A percentile compares a stretch with the other conserved stretches of the same genome.
Evolutionary conservation across 257 asterid genomes (phyloP).

Genomic region (Gynochthodes officinalis): DNA sequence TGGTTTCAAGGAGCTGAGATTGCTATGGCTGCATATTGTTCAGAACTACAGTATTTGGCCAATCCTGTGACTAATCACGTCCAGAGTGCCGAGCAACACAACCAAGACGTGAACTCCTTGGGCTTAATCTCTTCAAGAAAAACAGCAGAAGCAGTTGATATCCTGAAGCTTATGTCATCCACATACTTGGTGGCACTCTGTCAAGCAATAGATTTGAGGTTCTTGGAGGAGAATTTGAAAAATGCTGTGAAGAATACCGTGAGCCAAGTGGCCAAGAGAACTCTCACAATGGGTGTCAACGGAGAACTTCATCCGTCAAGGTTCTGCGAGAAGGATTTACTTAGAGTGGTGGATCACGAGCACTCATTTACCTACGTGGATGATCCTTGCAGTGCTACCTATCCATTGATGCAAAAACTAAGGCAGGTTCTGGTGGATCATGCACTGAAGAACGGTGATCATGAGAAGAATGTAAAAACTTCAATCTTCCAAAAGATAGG

Average conservation of each 20-base stretch:
- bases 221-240: conserved; percentile 44
- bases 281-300: conserved; percentile 34
- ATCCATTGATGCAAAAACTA: conserved; percentile 43
- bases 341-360: conserved; percentile 41
- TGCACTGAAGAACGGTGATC: conserved; percentile 40
- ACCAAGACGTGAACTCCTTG: conserved; percentile 51
- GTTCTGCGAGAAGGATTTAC: conserved; percentile 47
- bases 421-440: conserved; percentile 48
- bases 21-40: conserved; percentile 53
- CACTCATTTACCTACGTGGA: conserved; percentile 38
- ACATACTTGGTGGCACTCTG: conserved; percentile 44
- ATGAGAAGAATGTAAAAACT: conserved; percentile 32
- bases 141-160: conserved; percentile 43
- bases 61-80: conserved; percentile 52
- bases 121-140: conserved; percentile 49
- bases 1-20: conserved; percentile 50
- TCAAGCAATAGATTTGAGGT: conserved; percentile 44
- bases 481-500: conserved; percentile 49
- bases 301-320: conserved; percentile 53
- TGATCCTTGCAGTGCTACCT: conserved; percentile 40
- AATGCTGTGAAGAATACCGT: conserved; percentile 41
- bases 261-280: conserved; percentile 45
- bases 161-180: conserved; percentile 45
- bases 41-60: conserved; percentile 45
- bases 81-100: conserved; percentile 58